phyloP scores from a whole-genome alignment of 768 basidiomycete genomes.

The Paxillus ammoniavirescens region DNA sequence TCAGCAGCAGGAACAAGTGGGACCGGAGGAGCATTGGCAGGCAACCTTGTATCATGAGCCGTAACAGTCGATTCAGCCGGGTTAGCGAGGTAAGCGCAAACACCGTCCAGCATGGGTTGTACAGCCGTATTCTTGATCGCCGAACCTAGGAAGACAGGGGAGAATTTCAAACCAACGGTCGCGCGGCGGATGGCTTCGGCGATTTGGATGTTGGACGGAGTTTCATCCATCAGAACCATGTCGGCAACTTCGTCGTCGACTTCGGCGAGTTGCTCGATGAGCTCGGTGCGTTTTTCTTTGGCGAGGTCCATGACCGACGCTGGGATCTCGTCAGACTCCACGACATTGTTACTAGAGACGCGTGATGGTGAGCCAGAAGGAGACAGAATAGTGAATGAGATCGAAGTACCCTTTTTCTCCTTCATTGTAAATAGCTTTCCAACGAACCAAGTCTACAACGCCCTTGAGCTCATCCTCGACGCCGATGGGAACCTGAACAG shows the following conservation, averaged over 20 bases:
- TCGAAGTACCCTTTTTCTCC: slow-evolving; percentile 86
- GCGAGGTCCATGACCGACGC: slow-evolving; percentile 70
- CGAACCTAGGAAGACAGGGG: slow-evolving; percentile 95
- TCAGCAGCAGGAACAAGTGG: slow-evolving; percentile 78
- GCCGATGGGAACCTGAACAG: slow-evolving; percentile 95
- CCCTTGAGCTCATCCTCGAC: slow-evolving; percentile 83
- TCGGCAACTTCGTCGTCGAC: slow-evolving; percentile 96
- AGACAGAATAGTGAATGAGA: neutral
- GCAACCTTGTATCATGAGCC: slow-evolving; percentile 80
- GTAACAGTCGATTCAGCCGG: slow-evolving; percentile 76
- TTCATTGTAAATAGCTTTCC: slow-evolving; percentile 93
- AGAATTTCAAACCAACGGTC: slow-evolving; percentile 86
- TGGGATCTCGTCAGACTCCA: slow-evolving; percentile 88
- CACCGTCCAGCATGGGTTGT: slow-evolving; percentile 91
- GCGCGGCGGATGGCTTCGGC: slow-evolving; percentile 84
- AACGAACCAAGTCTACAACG: slow-evolving; percentile 90
- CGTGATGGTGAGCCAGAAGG: slow-evolving; percentile 1
- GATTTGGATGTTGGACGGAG: slow-evolving; percentile 70
- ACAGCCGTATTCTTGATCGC: slow-evolving; percentile 97
- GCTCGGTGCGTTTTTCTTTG: slow-evolving; percentile 80
- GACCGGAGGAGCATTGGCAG: slow-evolving; percentile 64
- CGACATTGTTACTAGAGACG: slow-evolving; percentile 60
- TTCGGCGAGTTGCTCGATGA: slow-evolving; percentile 94
- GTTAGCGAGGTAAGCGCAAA: slow-evolving; percentile 92
- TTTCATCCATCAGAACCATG: slow-evolving; percentile 81